Conservation (phyloP, 2,329 filamentous ascomycete species). For the Ampelomyces quisqualis region DNA sequence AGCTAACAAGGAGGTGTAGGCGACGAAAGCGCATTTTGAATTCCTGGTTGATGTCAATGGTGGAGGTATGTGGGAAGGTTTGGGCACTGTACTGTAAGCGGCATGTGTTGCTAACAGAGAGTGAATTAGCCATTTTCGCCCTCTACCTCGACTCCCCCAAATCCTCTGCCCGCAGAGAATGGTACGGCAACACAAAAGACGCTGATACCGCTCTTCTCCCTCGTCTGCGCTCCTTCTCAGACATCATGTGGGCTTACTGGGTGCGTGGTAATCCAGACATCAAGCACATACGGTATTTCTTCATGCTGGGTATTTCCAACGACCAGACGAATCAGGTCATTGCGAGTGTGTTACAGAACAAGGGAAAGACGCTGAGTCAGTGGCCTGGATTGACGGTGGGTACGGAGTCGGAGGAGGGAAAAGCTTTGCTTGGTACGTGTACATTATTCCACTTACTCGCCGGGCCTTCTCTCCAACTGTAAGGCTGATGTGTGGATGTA, state of each 20-base stretch:
- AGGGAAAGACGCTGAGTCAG: constrained; percentile 1
- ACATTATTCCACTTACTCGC: no score
- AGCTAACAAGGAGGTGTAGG: no score
- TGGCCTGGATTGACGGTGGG: constrained; percentile 23
- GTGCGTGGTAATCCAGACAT: constrained; percentile 8
- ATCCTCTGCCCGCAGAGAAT: constrained; percentile 8
- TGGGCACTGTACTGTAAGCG: no score
- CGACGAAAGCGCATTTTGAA: constrained; percentile 19
- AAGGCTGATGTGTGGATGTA: no score
- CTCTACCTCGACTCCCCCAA: constrained; percentile 16
- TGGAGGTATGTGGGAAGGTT: constrained; percentile 6
- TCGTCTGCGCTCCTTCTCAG: constrained; percentile 4
- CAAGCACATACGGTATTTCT: constrained; percentile 16
- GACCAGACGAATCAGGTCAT: constrained; percentile 19
- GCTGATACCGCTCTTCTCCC: constrained; percentile 2
- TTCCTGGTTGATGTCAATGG: constrained; percentile 14
- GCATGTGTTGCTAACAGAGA: no score
- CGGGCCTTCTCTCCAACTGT: no score
- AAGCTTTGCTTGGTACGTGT: constrained; percentile 21
- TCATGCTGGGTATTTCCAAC: constrained; percentile 21
- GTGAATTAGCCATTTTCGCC: constrained; percentile 11
- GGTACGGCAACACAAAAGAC: constrained; percentile 6
- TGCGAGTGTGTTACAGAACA: constrained; percentile 12
- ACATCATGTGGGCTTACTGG: constrained; percentile 18
- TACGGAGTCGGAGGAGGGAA: constrained; percentile 14